Evolutionary conservation across 768 basidiomycete genomes (phyloP), one percentile per base, ranked within the genome.

Genomic region (Calvatia gigantea): DNA sequence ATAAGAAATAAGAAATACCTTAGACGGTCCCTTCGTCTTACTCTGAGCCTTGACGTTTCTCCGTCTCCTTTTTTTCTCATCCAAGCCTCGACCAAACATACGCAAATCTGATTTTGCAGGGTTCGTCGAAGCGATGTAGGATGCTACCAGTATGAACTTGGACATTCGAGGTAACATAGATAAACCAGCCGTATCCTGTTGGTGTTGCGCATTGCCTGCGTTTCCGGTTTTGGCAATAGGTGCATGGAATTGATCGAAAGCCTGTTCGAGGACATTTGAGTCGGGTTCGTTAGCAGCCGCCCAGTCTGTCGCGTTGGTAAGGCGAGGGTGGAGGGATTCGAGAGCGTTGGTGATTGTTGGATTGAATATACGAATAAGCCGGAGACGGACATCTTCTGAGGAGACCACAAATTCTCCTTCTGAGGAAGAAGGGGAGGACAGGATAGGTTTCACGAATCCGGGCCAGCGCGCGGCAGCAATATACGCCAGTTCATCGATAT

Each of bases 61-160:
- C 59, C 82, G 77, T 67, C 79, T 79, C 59, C 76, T 75, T 63
- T 78, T 81, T 56, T 81, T 82, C 65, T 89, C 89, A 51, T 87
- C 85, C 25, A 81, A 56, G 1, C 84, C 87, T 12, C 93, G 68
- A 3, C 89, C 87, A 69, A 97, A 92, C 81, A 96, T 86, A 33
- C 89, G 75, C 59, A 91, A 32, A 68, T 95, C 94, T 7, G 84
- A 85, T 63, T 84, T 87, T 0, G 85, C 69, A 2, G 94, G 93
- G 63, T 96, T 97, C 38, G 86, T 88, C 38, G 91, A 91, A 4
- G 92, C 91, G 37, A 94, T 70, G 64, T 86, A 96, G 1, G 86
- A 81, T 0, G 90, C 87, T 3, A 94, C 67, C 4, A 94, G 70
- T 21, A 94, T 75, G 62, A 84, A 93, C 63, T 87, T 88, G 19